phyloP scores from a whole-genome alignment of 164 flowering plant genomes.

The Sedum album region DNA sequence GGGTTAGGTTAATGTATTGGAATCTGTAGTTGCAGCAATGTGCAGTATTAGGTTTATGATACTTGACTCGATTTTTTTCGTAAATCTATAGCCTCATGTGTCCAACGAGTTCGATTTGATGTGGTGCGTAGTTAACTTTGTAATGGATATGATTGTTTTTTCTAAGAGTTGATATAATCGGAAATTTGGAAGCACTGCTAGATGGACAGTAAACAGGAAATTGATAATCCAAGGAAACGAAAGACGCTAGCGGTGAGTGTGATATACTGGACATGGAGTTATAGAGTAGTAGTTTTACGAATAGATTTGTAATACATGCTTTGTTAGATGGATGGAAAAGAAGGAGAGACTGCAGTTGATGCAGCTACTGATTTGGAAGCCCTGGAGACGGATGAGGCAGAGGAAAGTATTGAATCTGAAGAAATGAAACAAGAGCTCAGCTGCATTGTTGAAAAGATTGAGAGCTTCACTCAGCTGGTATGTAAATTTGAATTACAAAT shows the following conservation, averaged over 20 bases:
- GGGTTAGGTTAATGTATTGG: not conserved
- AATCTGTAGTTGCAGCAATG: too few relatives aligned
- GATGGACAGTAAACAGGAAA: constrained; percentile 29
- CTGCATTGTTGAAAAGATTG: constrained; percentile 57
- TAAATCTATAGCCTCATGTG: too few relatives aligned
- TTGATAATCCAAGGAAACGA: constrained; percentile 31
- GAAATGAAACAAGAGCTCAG: constrained; percentile 53
- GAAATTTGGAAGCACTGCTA: not conserved
- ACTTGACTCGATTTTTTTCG: too few relatives aligned
- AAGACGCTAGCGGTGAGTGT: constrained; percentile 28
- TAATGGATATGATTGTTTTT: too few relatives aligned
- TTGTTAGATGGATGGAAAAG: constrained; percentile 30
- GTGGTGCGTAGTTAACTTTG: too few relatives aligned
- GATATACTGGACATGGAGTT: not conserved
- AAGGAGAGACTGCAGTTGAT: constrained; percentile 18
- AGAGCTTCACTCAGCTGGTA: constrained; percentile 68
- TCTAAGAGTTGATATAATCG: too few relatives aligned
- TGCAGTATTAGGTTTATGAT: too few relatives aligned
- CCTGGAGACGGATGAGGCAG: constrained; percentile 32
- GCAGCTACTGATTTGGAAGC: constrained; percentile 13
- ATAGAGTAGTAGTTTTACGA: not conserved
- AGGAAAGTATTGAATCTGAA: constrained; percentile 43
- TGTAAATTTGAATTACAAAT: too few relatives aligned
- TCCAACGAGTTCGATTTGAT: too few relatives aligned
- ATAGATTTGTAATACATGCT: not conserved